These are phyloP conservation scores for Calonectria hawksworthii DNA, from an alignment of 2,329 filamentous ascomycete genomes.

Conservation along the genomic window DNA sequence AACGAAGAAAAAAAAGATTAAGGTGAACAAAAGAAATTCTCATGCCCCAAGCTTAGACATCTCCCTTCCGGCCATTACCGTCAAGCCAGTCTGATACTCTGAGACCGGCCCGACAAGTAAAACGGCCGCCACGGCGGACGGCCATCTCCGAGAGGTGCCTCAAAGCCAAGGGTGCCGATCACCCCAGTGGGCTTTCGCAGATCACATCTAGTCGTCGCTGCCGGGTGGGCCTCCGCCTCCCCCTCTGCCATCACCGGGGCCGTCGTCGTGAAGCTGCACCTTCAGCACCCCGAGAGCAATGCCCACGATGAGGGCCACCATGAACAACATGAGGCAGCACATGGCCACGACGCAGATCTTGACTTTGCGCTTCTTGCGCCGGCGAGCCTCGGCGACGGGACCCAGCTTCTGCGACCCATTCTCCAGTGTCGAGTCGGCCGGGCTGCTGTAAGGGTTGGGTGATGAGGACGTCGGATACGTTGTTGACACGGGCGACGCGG, in stretches of 20 bases:
- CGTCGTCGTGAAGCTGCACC: constrained; percentile 31
- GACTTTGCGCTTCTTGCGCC: constrained; percentile 37
- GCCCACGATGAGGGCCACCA: constrained; percentile 44
- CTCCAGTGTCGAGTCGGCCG: constrained; percentile 32
- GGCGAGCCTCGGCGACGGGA: constrained; percentile 40
- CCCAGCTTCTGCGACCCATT: constrained; percentile 38
- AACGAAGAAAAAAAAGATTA: not conserved
- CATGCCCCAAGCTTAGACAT: not conserved
- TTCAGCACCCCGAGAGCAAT: constrained; percentile 46
- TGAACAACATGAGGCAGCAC: constrained; percentile 40
- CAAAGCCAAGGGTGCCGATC: not conserved
- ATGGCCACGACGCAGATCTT: constrained; percentile 41
- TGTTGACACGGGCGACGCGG: constrained; percentile 18
- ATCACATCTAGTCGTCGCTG: not conserved
- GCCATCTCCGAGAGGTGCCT: not conserved
- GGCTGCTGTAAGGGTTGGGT: constrained; percentile 36
- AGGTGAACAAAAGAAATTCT: not conserved
- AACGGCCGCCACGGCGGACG: not conserved
- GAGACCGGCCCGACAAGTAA: constrained; percentile 16
- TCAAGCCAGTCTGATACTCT: not conserved
- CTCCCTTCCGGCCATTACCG: not conserved
- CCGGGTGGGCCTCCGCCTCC: not conserved
- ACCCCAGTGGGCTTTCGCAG: not conserved
- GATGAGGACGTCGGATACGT: constrained; percentile 36
- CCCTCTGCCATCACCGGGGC: constrained; percentile 19